Percentiles rank a stretch among this genome's conserved stretches.
Evolutionary conservation across 2,329 filamentous ascomycete species (phyloP).

Genomic region (Aureobasidium vineae): DNA sequence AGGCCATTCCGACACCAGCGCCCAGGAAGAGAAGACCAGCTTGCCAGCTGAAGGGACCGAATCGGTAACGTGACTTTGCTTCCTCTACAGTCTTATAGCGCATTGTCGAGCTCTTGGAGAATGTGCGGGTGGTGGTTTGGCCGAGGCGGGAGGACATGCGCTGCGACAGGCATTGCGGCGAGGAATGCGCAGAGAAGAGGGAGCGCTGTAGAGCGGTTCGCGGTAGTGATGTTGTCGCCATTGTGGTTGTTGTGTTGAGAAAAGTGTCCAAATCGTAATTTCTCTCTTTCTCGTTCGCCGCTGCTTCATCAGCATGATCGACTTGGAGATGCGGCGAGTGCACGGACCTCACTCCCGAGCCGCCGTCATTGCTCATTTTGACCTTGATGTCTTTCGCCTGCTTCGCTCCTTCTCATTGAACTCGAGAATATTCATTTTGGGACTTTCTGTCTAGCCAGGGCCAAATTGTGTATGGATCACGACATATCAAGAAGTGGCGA

Average conservation of each 20-base stretch:
- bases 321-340: neutral
- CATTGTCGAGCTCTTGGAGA: constrained; percentile 32
- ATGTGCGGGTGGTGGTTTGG: constrained; percentile 29
- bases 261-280: neutral
- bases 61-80: constrained; percentile 46
- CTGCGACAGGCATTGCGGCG: constrained; percentile 21
- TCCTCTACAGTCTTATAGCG: constrained; percentile 46
- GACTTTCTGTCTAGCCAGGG: no score
- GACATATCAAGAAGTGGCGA: neutral
- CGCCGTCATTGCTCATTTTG: neutral
- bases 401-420: neutral
- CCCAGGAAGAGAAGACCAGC: constrained; percentile 80
- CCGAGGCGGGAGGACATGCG: neutral
- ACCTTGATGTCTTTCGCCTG: neutral
- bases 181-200: neutral
- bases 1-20: constrained; percentile 72
- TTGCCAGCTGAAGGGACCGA: constrained; percentile 84
- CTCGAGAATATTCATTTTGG: neutral
- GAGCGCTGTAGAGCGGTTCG: constrained; percentile 17
- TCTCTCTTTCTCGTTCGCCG: constrained; percentile 15
- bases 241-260: neutral
- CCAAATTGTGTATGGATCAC: neutral
- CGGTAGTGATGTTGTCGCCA: constrained; percentile 20
- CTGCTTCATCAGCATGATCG: neutral
- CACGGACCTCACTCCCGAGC: constrained; percentile 12